Evolutionary conservation across 192 early-diverging fungal species (phyloP), one percentile per base, ranked within the genome.

Genomic region (Chytriomyces hyalinus): DNA sequence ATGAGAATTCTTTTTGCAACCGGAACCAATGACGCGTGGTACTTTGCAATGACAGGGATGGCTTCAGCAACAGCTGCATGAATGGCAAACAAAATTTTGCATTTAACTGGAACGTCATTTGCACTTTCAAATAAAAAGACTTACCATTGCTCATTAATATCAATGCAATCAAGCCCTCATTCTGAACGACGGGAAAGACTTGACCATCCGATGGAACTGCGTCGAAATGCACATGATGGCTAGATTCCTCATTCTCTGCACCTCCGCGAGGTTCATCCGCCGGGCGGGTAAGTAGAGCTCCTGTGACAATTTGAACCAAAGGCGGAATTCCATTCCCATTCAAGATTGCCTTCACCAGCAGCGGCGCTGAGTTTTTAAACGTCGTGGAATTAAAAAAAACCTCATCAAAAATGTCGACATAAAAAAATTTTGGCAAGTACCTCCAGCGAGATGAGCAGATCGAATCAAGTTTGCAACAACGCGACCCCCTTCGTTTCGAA

Each of bases 221-320:
- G 64, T 88, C 87, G 78, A 88, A 88, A 61, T 88, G 87, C 7
- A 88, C 84, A 44, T 88, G 84, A 48, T 87, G 81, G 47, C 87
- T 82, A 9, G 57, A 66, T 43, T 65, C 65, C 36, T 36, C 36
- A 36, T 24, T 6, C 20, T 67, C 48, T 28, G 63, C 57, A 24
- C 64, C 74, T 11, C 11, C 73, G 11, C 9, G 24, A 45, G 61
- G 61, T 11, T 60, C 77, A 43, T 70, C 74, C 0, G 13, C 73
- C 45, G 67, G 69, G 7, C 69, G 51, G 1, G 77, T 78, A n/a
- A 88, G 69, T 4, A 85, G 64, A 9, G 85, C 87, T 13, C 87
- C 87, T 22, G 87, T 86, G 1, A 88, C 72, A 49, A 85, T 83
- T 64, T 88, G 87, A 28, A 88, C 62, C 13, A 88, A 61, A 10